Base-by-base conservation (phyloP, 2,329 filamentous ascomycete genomes). In the Apiospora malaysiana region DNA sequence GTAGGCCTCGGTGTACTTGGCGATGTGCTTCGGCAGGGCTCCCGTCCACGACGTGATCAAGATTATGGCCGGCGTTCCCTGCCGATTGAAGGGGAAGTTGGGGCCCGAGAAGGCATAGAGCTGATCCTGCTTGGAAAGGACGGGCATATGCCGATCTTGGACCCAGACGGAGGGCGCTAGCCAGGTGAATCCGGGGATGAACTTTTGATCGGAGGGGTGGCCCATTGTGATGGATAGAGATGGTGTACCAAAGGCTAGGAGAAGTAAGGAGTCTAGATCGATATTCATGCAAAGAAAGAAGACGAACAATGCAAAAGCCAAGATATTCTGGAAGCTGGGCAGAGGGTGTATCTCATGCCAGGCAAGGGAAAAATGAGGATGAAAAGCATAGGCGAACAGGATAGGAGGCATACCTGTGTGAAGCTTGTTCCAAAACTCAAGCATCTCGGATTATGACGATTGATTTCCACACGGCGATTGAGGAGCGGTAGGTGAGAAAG, bases 1-100 rank as follows among this genome's bases (percentile, higher is more conserved):
- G 75, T 87, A 87, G 69, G 81, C 78, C 1, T 77, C 70, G n/a
- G 83, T 79, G 74, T 86, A 88, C 78, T 87, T 87, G 68, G 80
- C 75, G 40, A 86, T 77, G 65, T 85, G 82, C 21, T 82, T 80
- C 1, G 80, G 75, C 9, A 77, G 75, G 2, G 85, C 85, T 68
- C 83, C 83, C 78, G 86, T 84, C 85, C 85, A 87, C 72, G 84
- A 75, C 42, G 74, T 81, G 68, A 84, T 77, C 69, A 87, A 76
- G 69, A 87, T 78, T 37, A 87, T 47, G 43, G 66, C 66, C 43
- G 66, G 66, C 27, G 27, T 37, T 18, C 66, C 66, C 43, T 43
- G 66, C 2, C 56, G 27, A 18, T n/a, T 40, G 56, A 40, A 37
- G 32, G 32, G 56, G 56, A 63, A 63, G 27, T 4, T 21, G 18